Conservation (phyloP, 768 basidiomycete species). For the Mycena galopus region DNA sequence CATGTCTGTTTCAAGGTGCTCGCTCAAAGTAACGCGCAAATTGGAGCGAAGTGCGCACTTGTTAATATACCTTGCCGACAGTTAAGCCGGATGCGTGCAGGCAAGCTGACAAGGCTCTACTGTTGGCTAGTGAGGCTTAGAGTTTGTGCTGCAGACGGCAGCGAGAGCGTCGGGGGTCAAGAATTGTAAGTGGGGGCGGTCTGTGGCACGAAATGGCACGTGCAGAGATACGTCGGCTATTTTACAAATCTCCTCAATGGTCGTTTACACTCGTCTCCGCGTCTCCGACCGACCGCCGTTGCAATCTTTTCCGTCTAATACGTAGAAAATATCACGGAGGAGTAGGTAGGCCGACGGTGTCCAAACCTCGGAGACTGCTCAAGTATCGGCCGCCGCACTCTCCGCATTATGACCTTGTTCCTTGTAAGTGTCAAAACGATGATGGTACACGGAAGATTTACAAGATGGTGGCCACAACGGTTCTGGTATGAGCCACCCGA, state of each 20-base stretch:
- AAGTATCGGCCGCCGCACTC: too few relatives aligned
- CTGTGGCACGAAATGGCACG: too few relatives aligned
- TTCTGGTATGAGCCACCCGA: slow-evolving; percentile 72
- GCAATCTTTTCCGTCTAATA: too few relatives aligned
- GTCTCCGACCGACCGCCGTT: not conserved
- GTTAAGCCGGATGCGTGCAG: slow-evolving; percentile 1
- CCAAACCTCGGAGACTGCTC: not conserved
- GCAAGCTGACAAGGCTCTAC: not conserved
- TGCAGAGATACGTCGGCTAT: too few relatives aligned
- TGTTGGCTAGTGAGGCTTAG: not conserved
- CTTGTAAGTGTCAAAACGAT: not conserved
- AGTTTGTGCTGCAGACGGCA: not conserved
- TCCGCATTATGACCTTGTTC: slow-evolving; percentile 15
- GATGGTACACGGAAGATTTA: not conserved
- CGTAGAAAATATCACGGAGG: too few relatives aligned
- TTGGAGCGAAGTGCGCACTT: not conserved
- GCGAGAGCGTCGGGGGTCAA: not conserved
- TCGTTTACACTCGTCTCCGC: too few relatives aligned
- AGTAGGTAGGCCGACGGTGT: not conserved
- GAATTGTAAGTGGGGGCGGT: not conserved
- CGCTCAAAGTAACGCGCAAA: slow-evolving; percentile 7
- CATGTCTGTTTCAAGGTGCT: slow-evolving; percentile 57
- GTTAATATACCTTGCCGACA: not conserved
- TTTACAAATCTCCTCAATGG: too few relatives aligned
- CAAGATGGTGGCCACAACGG: slow-evolving; percentile 82